Percentiles rank a stretch among this genome's conserved stretches.
phyloP scores from a whole-genome alignment of 495 filamentous ascomycete genomes.

The Elaphomyces granulatus region DNA sequence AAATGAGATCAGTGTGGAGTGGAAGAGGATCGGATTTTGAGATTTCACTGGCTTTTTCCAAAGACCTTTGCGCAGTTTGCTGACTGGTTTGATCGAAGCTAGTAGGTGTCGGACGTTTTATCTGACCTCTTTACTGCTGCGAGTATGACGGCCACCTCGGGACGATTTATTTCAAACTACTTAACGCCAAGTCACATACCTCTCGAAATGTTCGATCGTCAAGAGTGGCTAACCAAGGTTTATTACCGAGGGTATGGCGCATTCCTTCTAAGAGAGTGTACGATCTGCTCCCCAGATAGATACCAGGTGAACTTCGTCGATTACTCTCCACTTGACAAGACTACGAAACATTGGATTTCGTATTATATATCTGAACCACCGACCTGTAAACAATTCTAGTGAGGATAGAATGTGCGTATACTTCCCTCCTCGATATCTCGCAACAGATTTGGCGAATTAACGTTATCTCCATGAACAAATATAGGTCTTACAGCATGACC shows the following conservation, averaged over 20 bases:
- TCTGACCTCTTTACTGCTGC: neutral
- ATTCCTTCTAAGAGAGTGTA: neutral
- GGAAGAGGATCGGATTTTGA: neutral
- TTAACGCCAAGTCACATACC: neutral
- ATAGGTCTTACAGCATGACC: conserved; percentile 7
- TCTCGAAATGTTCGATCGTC: neutral
- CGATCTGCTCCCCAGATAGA: neutral
- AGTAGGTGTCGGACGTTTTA: neutral
- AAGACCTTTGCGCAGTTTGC: neutral
- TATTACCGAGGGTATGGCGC: neutral
- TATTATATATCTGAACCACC: neutral
- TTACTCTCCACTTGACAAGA: neutral
- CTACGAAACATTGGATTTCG: neutral
- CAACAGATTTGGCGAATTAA: neutral
- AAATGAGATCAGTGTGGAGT: neutral
- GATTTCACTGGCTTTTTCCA: neutral
- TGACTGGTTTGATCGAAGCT: no score
- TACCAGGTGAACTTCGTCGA: conserved; percentile 5
- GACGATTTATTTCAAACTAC: neutral
- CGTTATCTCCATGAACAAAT: neutral
- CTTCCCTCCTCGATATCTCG: neutral
- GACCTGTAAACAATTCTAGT: neutral
- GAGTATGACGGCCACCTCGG: neutral
- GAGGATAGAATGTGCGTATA: neutral
- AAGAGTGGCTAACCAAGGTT: neutral